A percentile compares a stretch with the other conserved stretches of the same genome.
Conservation (phyloP, 306 rosid species). For the Ziziphus jujuba region DNA sequence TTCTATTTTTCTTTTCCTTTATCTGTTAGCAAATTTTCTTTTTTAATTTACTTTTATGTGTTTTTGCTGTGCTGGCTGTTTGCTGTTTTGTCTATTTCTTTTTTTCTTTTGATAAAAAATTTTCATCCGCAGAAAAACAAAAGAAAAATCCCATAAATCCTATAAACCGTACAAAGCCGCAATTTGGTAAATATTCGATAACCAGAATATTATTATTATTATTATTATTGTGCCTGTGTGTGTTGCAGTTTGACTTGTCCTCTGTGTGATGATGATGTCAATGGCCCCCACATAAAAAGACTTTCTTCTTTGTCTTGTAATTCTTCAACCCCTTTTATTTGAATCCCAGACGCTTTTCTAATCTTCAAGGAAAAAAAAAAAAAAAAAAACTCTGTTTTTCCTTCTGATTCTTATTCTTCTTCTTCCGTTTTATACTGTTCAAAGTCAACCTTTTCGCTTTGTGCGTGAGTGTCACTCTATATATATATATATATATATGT, state of each 20-base stretch:
- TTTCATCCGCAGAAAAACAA: too few species aligned
- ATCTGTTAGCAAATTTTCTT: neutral
- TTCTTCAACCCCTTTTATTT: constrained; percentile 19
- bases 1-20: neutral
- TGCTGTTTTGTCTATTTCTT: neutral
- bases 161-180: too few species aligned
- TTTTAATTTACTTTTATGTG: neutral
- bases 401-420: neutral
- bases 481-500: constrained; percentile 8
- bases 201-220: too few species aligned
- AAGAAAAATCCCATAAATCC: too few species aligned
- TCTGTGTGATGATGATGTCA: neutral
- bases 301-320: constrained; percentile 12
- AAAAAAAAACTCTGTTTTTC: too few species aligned
- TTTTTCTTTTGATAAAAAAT: neutral
- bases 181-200: too few species aligned
- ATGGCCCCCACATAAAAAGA: constrained; percentile 13
- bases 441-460: constrained; percentile 51
- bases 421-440: constrained; percentile 14
- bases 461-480: constrained; percentile 3
- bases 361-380: too few species aligned
- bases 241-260: neutral
- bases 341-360: constrained; percentile 31
- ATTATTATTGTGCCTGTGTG: too few species aligned
- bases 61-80: neutral